Conservation (phyloP, 768 basidiomycete genomes). For the Psilocybe cubensis region DNA sequence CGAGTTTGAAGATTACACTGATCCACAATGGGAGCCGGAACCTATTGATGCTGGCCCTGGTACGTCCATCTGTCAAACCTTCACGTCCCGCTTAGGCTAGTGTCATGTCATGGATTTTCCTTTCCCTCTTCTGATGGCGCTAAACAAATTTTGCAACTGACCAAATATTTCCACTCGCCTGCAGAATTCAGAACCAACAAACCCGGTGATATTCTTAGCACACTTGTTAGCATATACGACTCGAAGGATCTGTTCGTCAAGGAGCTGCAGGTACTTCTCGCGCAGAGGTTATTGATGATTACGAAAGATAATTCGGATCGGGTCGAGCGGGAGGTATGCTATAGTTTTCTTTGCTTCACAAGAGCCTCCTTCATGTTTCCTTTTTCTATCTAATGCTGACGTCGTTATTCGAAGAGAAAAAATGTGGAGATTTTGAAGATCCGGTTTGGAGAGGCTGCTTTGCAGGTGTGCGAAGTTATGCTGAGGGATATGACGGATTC, state of each 20-base stretch:
- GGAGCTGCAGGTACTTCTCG: slow-evolving; percentile 91
- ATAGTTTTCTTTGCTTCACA: not conserved
- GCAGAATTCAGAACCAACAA: slow-evolving; percentile 91
- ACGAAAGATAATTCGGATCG: slow-evolving; percentile 80
- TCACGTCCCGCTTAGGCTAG: too few species aligned
- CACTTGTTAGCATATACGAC: slow-evolving; percentile 96
- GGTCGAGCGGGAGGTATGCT: slow-evolving; percentile 67
- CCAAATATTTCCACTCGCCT: not conserved
- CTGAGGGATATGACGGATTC: slow-evolving; percentile 97
- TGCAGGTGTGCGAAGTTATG: slow-evolving; percentile 99
- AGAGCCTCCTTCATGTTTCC: not conserved
- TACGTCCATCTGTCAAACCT: slow-evolving; percentile 31
- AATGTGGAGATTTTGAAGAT: slow-evolving; percentile 95
- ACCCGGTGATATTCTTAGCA: slow-evolving; percentile 92
- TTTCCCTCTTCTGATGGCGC: too few species aligned
- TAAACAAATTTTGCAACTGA: not conserved
- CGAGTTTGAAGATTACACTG: slow-evolving; percentile 85
- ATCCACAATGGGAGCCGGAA: slow-evolving; percentile 95
- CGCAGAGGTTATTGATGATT: slow-evolving; percentile 81
- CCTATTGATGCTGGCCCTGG: slow-evolving; percentile 96
- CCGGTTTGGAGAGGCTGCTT: slow-evolving; percentile 89
- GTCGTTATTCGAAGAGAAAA: slow-evolving; percentile 58
- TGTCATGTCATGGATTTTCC: too few species aligned
- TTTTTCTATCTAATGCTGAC: not conserved
- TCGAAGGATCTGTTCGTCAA: slow-evolving; percentile 96